phyloP scores from a whole-genome alignment of 148 eudicot species.

The Nepenthes gracilis region DNA sequence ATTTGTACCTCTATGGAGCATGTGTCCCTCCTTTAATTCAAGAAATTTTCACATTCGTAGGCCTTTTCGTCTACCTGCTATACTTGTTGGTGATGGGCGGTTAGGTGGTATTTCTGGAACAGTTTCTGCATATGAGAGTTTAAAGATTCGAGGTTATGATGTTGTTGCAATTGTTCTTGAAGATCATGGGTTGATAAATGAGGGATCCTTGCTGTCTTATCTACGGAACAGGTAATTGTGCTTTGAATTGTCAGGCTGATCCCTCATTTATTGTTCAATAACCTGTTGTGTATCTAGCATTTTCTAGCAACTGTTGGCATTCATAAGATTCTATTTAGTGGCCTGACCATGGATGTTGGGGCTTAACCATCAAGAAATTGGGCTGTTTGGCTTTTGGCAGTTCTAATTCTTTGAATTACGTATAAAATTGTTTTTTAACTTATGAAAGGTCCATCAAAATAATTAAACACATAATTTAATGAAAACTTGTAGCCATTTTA shows the following conservation, averaged over 20 bases:
- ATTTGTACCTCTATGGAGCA: too few species aligned
- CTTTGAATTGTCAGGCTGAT: not conserved
- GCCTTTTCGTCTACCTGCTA: conserved; percentile 79
- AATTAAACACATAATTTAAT: too few species aligned
- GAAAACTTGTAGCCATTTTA: too few species aligned
- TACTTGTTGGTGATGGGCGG: conserved; percentile 91
- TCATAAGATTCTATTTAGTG: not conserved
- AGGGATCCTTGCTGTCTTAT: conserved; percentile 54
- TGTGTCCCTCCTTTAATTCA: not conserved
- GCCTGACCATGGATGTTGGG: too few species aligned
- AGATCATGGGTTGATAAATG: conserved; percentile 72
- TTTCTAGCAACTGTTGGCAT: not conserved
- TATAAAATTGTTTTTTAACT: too few species aligned
- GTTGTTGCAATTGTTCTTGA: conserved; percentile 75
- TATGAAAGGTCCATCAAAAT: too few species aligned
- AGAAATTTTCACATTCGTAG: conserved; percentile 16
- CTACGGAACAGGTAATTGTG: conserved; percentile 50
- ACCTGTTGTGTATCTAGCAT: not conserved
- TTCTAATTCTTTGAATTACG: too few species aligned
- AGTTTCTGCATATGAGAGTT: conserved; percentile 83
- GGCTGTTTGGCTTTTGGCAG: too few species aligned
- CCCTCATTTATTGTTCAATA: not conserved
- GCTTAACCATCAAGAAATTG: too few species aligned
- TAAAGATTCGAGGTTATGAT: conserved; percentile 92
- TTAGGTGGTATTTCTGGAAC: conserved; percentile 95